Evolutionary conservation across 345 rosid species (phyloP).

Genomic region (Streptanthus diversifolius): DNA sequence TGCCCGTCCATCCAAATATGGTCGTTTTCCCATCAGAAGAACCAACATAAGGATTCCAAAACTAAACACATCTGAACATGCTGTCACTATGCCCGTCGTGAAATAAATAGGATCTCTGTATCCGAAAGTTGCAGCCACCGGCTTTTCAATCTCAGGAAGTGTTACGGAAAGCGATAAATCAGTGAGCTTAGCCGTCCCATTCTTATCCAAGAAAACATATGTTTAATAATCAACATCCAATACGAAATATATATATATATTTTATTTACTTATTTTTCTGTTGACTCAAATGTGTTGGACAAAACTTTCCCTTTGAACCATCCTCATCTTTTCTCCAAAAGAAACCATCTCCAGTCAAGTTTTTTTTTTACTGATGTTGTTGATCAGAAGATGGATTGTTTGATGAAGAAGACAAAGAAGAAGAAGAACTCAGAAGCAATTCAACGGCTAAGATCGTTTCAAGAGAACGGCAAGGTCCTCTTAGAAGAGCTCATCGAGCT

Average conservation of each 20-base stretch:
- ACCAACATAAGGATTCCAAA: not conserved
- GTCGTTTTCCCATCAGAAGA: not conserved
- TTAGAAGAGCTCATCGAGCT: constrained; percentile 28
- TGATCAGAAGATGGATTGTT: constrained; percentile 12
- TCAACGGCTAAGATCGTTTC: constrained; percentile 16
- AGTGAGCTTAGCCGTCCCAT: not conserved
- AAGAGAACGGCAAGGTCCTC: constrained; percentile 23
- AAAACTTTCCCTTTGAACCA: not conserved
- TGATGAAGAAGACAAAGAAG: constrained; percentile 11
- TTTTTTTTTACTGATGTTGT: not conserved
- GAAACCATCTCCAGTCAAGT: not conserved
- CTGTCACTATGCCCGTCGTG: not conserved
- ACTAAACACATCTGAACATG: not conserved
- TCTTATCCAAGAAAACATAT: not conserved
- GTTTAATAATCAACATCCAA: not conserved
- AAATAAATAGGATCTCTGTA: not conserved
- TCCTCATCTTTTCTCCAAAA: not conserved
- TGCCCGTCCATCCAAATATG: too few species aligned
- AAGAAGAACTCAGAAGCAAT: constrained; percentile 16
- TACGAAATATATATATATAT: too few species aligned
- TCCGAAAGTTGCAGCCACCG: not conserved
- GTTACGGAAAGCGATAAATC: not conserved
- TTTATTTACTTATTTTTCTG: too few species aligned
- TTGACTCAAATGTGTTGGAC: too few species aligned
- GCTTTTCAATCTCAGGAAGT: not conserved